A percentile compares a stretch with the other conserved stretches of the same genome.
Evolutionary conservation across 495 filamentous ascomycete species (phyloP).

Genomic region (Echria macrotheca): DNA sequence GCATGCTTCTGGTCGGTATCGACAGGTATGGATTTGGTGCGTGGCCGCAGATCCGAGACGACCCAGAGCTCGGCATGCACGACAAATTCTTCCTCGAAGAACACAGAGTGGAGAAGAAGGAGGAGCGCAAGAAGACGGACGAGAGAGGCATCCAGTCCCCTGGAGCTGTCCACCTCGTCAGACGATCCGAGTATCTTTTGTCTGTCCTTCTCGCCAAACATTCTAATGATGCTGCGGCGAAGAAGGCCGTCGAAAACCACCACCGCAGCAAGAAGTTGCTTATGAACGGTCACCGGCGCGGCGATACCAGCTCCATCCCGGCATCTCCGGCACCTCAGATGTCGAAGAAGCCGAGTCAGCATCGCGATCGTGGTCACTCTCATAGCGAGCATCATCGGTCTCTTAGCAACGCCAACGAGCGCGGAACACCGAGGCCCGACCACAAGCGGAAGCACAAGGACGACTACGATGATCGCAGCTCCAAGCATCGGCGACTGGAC

Average conservation of each 20-base stretch:
- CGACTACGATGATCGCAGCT: conserved; percentile 30
- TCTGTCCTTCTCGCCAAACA: conserved; percentile 80
- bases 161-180: conserved; percentile 91
- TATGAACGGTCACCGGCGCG: conserved; percentile 47
- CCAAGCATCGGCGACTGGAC: conserved; percentile 32
- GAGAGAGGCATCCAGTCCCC: conserved; percentile 81
- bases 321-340: conserved; percentile 53
- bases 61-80: conserved; percentile 74
- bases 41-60: conserved; percentile 89
- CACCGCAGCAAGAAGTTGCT: conserved; percentile 77
- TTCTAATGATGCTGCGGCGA: conserved; percentile 64
- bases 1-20: conserved; percentile 94
- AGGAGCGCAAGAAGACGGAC: conserved; percentile 74
- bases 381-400: conserved; percentile 45
- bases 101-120: conserved; percentile 95
- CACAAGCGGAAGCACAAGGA: conserved; percentile 40
- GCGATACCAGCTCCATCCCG: conserved; percentile 47
- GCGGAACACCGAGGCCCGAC: conserved; percentile 39
- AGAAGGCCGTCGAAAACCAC: conserved; percentile 79
- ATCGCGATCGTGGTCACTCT: conserved; percentile 36
- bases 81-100: conserved; percentile 98
- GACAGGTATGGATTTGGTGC: conserved; percentile 88
- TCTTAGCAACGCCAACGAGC: conserved; percentile 41
- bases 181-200: conserved; percentile 88
- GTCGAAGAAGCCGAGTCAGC: conserved; percentile 35